Conservation (phyloP, 495 filamentous ascomycete species). For the Mycothermus thermophilus region DNA sequence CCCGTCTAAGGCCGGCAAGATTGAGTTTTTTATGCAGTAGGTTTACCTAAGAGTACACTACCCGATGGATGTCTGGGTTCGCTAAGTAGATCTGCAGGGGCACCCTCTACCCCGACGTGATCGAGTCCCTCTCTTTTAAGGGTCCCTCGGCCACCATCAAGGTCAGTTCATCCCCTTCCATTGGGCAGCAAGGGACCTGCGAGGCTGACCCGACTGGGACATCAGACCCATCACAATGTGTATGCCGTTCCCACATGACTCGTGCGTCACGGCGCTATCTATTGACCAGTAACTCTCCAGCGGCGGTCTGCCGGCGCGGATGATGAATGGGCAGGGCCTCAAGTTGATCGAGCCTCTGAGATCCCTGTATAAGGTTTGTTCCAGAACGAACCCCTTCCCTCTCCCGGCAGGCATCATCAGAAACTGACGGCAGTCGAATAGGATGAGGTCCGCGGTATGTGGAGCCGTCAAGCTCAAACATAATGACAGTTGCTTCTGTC, state of each 20-base stretch:
- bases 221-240: conserved; percentile 15
- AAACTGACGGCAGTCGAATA: conserved; percentile 24
- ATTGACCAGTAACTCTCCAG: conserved; percentile 40
- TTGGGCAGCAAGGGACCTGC: too few species aligned
- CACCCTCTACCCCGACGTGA: conserved; percentile 46
- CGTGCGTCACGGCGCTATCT: not conserved
- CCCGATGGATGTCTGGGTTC: too few species aligned
- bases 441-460: conserved; percentile 12
- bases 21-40: conserved; percentile 16
- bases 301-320: conserved; percentile 29
- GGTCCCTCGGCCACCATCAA: conserved; percentile 74
- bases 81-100: conserved; percentile 6
- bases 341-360: conserved; percentile 55
- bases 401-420: conserved; percentile 12
- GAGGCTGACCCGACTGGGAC: too few species aligned
- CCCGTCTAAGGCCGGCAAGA: conserved; percentile 26
- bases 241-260: conserved; percentile 18
- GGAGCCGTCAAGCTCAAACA: conserved; percentile 1
- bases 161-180: conserved; percentile 7
- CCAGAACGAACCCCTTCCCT: not conserved
- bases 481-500: not conserved
- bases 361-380: conserved; percentile 65
- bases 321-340: conserved; percentile 21
- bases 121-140: conserved; percentile 71
- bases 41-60: too few species aligned